Conservation (phyloP, 2,329 filamentous ascomycete species). For the Clonostachys solani region DNA sequence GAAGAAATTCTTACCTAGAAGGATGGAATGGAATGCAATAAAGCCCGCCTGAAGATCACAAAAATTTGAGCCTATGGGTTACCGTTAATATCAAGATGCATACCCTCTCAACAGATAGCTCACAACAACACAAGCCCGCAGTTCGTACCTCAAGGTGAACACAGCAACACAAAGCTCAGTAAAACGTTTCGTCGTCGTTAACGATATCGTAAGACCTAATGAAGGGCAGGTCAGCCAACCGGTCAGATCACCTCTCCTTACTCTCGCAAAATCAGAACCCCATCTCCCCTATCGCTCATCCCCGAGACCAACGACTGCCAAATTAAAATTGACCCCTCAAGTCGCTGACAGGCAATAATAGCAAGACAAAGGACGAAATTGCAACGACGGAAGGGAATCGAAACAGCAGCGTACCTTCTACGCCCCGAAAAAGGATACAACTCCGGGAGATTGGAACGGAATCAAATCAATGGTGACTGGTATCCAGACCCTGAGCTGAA, state of each 20-base stretch:
- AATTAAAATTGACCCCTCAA: too few species aligned
- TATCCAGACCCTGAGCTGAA: conserved; percentile 28
- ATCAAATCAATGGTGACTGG: conserved; percentile 20
- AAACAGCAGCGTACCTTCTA: background rate
- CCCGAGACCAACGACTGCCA: background rate
- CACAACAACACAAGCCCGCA: background rate
- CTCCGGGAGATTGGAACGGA: conserved; percentile 21
- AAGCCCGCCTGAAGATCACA: too few species aligned
- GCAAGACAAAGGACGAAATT: background rate
- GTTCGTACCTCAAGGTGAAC: background rate
- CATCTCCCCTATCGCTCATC: background rate
- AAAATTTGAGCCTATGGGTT: too few species aligned
- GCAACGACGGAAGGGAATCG: background rate
- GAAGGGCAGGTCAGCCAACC: background rate
- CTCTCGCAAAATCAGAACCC: too few species aligned
- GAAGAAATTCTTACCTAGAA: too few species aligned
- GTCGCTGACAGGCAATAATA: too few species aligned
- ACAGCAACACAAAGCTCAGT: background rate
- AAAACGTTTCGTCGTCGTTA: conserved; percentile 2
- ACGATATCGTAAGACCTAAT: background rate
- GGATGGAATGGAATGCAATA: too few species aligned
- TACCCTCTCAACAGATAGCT: too few species aligned
- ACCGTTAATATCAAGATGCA: too few species aligned
- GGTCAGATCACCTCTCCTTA: too few species aligned
- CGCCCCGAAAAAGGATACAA: conserved; percentile 12